Base-by-base conservation (phyloP, 2,329 filamentous ascomycete genomes). In the Penicillium sp. region DNA sequence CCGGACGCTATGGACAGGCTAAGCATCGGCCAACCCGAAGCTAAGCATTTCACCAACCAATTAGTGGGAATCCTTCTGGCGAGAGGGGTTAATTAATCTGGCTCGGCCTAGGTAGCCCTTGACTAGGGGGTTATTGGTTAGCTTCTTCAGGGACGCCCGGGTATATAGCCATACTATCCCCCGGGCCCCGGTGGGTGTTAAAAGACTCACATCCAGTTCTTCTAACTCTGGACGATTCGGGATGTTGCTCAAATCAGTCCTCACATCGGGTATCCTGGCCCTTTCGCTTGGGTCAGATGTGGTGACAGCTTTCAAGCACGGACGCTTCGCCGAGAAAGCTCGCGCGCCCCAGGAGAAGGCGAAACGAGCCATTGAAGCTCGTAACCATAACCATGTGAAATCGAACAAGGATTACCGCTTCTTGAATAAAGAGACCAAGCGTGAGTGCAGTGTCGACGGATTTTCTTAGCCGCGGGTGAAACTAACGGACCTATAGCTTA, bases 401-500 rank as follows among this genome's bases (percentile, higher is more conserved):
- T 41, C 54, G 0, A 55, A 52, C 11, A 53, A 60, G 4, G 53
- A 60, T 4, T 66, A 61, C 35, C 63, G 63, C 4, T 67, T 65
- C 40, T 35, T 65, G 34, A 61, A 27, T 30, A 44, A 58, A 12
- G 40, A 62, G 11, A 66, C 65, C 1, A 53, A 62, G 49, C 45
- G 64, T 67, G 52, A 37, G 63, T n/a, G n/a, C n/a, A n/a, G n/a
- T n/a, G n/a, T n/a, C n/a, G n/a, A n/a, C n/a, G n/a, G n/a, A n/a
- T n/a, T n/a, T n/a, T n/a, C n/a, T n/a, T n/a, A n/a, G n/a, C n/a
- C n/a, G n/a, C n/a, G n/a, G n/a, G n/a, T n/a, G n/a, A n/a, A n/a
- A 10, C 38, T 55, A 29, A 52, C 39, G 5, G 29, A 46, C 11
- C 18, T 18, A 36, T 33, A 67, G 87, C 83, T 53, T 78, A 76